Conservation (phyloP, 345 rosid genomes). For the Dovyalis caffra region DNA sequence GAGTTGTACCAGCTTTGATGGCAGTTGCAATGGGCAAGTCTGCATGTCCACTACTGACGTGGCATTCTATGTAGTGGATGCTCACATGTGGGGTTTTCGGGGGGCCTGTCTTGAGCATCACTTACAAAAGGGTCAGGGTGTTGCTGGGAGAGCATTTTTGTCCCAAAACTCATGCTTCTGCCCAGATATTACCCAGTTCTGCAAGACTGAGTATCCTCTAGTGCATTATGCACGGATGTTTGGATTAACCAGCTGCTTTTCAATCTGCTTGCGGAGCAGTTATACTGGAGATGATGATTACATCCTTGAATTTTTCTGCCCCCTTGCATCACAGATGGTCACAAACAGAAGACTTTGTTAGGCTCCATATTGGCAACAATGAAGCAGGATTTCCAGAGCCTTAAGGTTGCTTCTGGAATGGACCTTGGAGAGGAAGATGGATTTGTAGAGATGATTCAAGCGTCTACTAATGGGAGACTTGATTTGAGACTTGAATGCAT, state of each 20-base stretch:
- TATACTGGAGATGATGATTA: constrained; percentile 84
- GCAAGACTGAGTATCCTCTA: constrained; percentile 85
- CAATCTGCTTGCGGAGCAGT: constrained; percentile 74
- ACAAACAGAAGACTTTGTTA: constrained; percentile 56
- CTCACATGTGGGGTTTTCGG: constrained; percentile 92
- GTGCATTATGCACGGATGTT: constrained; percentile 98
- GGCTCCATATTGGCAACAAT: constrained; percentile 69
- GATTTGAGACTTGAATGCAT: constrained; percentile 47
- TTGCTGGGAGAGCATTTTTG: constrained; percentile 79
- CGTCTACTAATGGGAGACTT: constrained; percentile 44
- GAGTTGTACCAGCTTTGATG: constrained; percentile 84
- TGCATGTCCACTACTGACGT: constrained; percentile 94
- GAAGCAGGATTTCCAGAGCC: constrained; percentile 76
- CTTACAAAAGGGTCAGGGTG: constrained; percentile 93
- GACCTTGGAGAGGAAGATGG: constrained; percentile 50
- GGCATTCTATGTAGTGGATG: constrained; percentile 81
- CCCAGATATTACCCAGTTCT: constrained; percentile 61
- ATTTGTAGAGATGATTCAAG: constrained; percentile 63
- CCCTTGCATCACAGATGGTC: constrained; percentile 36
- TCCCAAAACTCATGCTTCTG: constrained; percentile 77
- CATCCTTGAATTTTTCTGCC: constrained; percentile 86
- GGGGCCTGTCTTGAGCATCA: constrained; percentile 96
- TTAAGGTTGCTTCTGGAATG: constrained; percentile 69
- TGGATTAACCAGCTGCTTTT: constrained; percentile 66
- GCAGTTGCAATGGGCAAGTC: constrained; percentile 80